These are phyloP conservation scores for Brassica nigra DNA, from an alignment of 345 rosid species.

Conservation along the genomic window DNA sequence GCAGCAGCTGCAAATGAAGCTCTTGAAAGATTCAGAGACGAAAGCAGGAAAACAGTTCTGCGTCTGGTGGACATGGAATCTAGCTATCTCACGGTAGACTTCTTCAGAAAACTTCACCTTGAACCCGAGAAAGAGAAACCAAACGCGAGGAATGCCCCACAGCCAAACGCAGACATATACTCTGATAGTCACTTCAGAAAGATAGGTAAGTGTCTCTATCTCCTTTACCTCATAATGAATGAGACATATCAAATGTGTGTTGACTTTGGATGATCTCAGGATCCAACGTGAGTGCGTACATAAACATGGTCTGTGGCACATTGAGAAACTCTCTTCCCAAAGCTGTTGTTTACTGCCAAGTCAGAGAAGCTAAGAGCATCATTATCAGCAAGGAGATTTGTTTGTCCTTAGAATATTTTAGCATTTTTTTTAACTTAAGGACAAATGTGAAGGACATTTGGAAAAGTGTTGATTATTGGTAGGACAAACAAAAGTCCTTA, in stretches of 20 bases:
- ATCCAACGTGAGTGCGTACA: conserved; percentile 86
- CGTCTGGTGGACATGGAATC: conserved; percentile 98
- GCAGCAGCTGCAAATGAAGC: conserved; percentile 95
- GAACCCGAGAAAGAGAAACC: conserved; percentile 78
- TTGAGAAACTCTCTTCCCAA: conserved; percentile 86
- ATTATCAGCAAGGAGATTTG: too few species aligned
- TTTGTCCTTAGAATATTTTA: too few species aligned
- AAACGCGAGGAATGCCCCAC: conserved; percentile 46
- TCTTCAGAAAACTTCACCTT: conserved; percentile 86
- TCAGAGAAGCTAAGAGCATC: conserved; percentile 62
- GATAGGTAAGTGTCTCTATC: conserved; percentile 53
- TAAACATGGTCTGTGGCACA: conserved; percentile 92
- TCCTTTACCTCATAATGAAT: neutral
- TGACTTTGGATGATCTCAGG: conserved; percentile 49
- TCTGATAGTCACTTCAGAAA: conserved; percentile 82
- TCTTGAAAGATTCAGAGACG: conserved; percentile 90
- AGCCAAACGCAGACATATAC: conserved; percentile 62
- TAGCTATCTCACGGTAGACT: conserved; percentile 92
- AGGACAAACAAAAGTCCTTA: too few species aligned
- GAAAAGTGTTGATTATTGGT: too few species aligned
- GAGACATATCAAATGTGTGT: conserved; percentile 4
- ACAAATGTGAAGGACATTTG: too few species aligned
- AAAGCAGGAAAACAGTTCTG: conserved; percentile 81
- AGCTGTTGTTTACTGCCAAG: conserved; percentile 97
- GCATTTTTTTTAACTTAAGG: too few species aligned